Evolutionary conservation across 2,329 filamentous ascomycete species (phyloP), one percentile per base, ranked within the genome.

Genomic region (Epichloe glyceriae): DNA sequence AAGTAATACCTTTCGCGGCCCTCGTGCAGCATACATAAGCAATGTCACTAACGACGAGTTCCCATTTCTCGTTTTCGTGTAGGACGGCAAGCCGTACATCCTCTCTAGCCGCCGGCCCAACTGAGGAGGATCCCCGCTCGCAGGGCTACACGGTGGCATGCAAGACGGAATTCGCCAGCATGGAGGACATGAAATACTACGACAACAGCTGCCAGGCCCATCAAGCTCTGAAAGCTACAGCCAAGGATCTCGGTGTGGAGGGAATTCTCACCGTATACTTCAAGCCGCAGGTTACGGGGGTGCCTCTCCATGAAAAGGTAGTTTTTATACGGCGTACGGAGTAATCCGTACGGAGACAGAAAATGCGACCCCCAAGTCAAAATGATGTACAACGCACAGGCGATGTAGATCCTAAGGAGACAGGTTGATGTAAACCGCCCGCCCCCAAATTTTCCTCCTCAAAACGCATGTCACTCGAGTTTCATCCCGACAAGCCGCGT

Each of bases 81-180:
- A 88, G 85, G 76, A 85, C 58, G 83, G 82, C 54, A 80, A 85
- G 62, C 80, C 80, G 1, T 88, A 88, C 64, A 85, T 88, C 56
- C 65, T 80, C 43, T 52, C 69, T 79, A 56, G 55, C 69, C 65
- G 80, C 76, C 14, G 76, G 76, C 34, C 64, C 69, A 20, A 72
- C 76, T 8, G 67, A 78, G 54, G 70, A 74, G 8, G 80, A 85
- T 58, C 69, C 75, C 17, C 78, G 82, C 33, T 74, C 72, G 56
- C 76, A 83, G 63, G 84, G 83, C 42, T 86, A 75, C 69, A 86
- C 80, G 7, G 60, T 87, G 49, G 73, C 79, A 15, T 77, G 76
- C 46, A 76, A 80, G 62, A 80, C 76, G 40, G 75, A 78, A 45
- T 88, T 88, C 61, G 73, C 75, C 44, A 81, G 68, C 53, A 59